Evolutionary conservation across 164 flowering plant species (phyloP).

Genomic region (Magnolia officinalis): DNA sequence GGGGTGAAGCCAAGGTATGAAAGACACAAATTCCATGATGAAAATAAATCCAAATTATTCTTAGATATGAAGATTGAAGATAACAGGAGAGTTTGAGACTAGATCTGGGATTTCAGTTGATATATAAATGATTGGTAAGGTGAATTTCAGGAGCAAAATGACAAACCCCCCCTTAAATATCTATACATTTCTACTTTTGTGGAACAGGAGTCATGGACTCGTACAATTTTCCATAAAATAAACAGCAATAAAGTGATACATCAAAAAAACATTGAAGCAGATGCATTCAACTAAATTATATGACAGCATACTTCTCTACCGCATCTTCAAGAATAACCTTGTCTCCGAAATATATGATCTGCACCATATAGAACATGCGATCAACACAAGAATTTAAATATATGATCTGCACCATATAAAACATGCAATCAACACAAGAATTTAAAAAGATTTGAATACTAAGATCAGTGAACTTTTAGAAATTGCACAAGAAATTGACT

Average conservation of each 20-base stretch:
- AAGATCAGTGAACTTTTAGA: neutral
- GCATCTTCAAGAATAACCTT: conserved; percentile 89
- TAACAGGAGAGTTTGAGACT: no score
- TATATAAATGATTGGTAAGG: no score
- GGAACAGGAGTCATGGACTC: no score
- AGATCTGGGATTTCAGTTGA: no score
- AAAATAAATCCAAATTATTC: no score
- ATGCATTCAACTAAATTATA: neutral
- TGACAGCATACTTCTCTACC: conserved; percentile 62
- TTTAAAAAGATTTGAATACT: conserved; percentile 22
- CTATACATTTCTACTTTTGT: no score
- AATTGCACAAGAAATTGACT: neutral
- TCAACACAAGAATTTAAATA: conserved; percentile 27
- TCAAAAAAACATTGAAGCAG: neutral
- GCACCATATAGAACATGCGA: conserved; percentile 22
- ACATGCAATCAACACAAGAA: conserved; percentile 9
- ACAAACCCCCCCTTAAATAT: no score
- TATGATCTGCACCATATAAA: conserved; percentile 46
- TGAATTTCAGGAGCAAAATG: no score
- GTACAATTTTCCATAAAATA: no score
- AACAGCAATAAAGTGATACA: neutral
- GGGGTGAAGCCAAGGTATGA: no score
- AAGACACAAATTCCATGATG: no score
- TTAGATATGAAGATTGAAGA: no score
- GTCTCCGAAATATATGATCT: conserved; percentile 83